phyloP scores from a whole-genome alignment of 2,329 filamentous ascomycete species.

The Nothophaeocryptopus gaeumannii region DNA sequence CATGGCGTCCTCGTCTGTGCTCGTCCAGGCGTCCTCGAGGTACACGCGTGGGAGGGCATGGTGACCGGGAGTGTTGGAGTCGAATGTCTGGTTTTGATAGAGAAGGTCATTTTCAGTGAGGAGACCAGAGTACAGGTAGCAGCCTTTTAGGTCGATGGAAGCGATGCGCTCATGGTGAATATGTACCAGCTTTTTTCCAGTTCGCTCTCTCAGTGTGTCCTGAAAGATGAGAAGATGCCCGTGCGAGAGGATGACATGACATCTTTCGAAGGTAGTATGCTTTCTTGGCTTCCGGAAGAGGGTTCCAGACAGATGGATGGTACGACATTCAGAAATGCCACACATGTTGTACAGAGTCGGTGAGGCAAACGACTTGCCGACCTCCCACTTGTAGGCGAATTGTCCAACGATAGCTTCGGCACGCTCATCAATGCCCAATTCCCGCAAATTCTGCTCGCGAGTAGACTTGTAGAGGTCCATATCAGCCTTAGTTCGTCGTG shows the following conservation, averaged over 20 bases:
- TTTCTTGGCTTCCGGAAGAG: conserved; percentile 64
- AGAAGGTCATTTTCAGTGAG: conserved; percentile 62
- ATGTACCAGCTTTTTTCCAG: conserved; percentile 56
- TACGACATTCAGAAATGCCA: conserved; percentile 60
- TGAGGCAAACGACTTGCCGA: conserved; percentile 61
- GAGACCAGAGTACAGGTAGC: conserved; percentile 64
- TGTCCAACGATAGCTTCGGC: conserved; percentile 64
- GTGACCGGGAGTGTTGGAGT: conserved; percentile 59
- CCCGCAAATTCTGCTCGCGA: conserved; percentile 56
- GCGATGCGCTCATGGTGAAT: conserved; percentile 62
- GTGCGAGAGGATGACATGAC: conserved; percentile 58
- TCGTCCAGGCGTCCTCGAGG: conserved; percentile 60
- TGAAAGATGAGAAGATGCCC: conserved; percentile 63
- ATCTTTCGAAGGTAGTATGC: conserved; percentile 60
- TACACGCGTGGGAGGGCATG: conserved; percentile 60
- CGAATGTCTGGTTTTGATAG: conserved; percentile 63
- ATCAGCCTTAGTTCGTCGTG: conserved; percentile 54
- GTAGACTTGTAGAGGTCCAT: conserved; percentile 57
- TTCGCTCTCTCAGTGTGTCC: conserved; percentile 54
- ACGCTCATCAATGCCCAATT: conserved; percentile 63
- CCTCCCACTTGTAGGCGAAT: conserved; percentile 67
- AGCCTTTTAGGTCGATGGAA: conserved; percentile 59
- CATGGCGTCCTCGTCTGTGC: conserved; percentile 63
- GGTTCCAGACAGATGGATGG: conserved; percentile 60
- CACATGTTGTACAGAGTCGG: conserved; percentile 67